phyloP scores from a whole-genome alignment of 2,329 filamentous ascomycete species.

The Scedosporium minutisporum region DNA sequence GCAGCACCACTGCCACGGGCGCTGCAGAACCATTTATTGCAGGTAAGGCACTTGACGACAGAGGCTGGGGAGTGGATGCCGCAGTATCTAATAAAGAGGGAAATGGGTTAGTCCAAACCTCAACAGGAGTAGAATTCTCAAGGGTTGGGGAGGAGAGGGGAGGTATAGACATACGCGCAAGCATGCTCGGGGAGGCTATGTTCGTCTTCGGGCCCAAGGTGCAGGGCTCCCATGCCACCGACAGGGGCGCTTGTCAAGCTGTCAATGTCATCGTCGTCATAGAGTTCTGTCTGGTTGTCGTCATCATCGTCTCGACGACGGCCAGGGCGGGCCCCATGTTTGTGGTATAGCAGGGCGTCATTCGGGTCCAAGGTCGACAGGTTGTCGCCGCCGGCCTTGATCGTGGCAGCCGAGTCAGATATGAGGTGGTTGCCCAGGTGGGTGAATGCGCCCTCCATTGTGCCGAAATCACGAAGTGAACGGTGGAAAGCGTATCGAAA shows the following conservation, averaged over 20 bases:
- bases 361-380: slow-evolving; percentile 63
- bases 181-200: slow-evolving; percentile 89
- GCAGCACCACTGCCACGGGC: slow-evolving; percentile 93
- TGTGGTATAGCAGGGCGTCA: slow-evolving; percentile 69
- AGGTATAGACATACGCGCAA: slow-evolving; percentile 64
- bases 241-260: slow-evolving; percentile 71
- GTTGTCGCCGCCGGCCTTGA: slow-evolving; percentile 77
- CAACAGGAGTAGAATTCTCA: background rate
- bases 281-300: slow-evolving; percentile 75
- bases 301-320: slow-evolving; percentile 75
- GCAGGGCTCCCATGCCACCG: slow-evolving; percentile 60
- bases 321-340: slow-evolving; percentile 48
- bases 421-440: slow-evolving; percentile 80
- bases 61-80: slow-evolving; percentile 93
- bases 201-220: slow-evolving; percentile 60
- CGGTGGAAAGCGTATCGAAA: background rate
- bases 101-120: slow-evolving; percentile 15
- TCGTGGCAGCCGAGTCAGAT: slow-evolving; percentile 73
- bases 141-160: background rate
- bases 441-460: slow-evolving; percentile 81
- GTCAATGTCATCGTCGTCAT: slow-evolving; percentile 72
- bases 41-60: slow-evolving; percentile 91
- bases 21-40: slow-evolving; percentile 99
- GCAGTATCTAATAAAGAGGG: slow-evolving; percentile 58
- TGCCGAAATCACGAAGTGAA: slow-evolving; percentile 12